Evolutionary conservation across 345 rosid genomes (phyloP).

Genomic region (Gossypium arboreum): DNA sequence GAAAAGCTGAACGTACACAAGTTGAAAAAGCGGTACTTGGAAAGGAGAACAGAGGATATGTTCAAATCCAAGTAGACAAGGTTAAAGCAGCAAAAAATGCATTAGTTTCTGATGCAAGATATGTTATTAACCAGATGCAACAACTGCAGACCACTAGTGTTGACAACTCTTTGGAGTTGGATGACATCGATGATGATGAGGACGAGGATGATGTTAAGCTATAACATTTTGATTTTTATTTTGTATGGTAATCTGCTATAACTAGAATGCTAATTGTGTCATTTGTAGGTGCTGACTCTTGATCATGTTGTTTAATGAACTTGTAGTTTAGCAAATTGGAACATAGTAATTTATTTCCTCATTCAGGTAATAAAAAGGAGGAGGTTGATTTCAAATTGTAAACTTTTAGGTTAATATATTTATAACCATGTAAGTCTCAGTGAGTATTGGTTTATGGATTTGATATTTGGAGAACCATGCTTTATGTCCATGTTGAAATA

Average conservation of each 20-base stretch:
- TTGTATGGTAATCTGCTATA: background rate
- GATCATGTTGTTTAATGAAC: background rate
- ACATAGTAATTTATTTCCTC: no score
- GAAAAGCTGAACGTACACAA: slow-evolving; percentile 41
- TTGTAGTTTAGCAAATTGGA: no score
- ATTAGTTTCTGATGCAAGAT: slow-evolving; percentile 47
- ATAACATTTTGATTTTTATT: background rate
- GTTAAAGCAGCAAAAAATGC: slow-evolving; percentile 55
- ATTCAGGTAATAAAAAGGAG: no score
- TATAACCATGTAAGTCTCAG: no score
- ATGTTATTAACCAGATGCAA: slow-evolving; percentile 59
- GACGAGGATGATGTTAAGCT: slow-evolving; percentile 36
- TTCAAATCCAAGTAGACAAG: slow-evolving; percentile 28
- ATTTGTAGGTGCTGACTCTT: background rate
- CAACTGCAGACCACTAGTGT: slow-evolving; percentile 28
- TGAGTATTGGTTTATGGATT: no score
- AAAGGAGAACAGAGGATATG: slow-evolving; percentile 42
- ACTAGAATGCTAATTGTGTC: background rate
- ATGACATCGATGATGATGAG: slow-evolving; percentile 18
- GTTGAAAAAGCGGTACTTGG: slow-evolving; percentile 17
- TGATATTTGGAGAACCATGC: no score
- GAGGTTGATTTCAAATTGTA: no score
- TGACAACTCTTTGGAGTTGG: slow-evolving; percentile 35
- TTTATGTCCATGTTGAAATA: no score
- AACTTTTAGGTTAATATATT: no score